A percentile compares a stretch with the other conserved stretches of the same genome.
phyloP scores from a whole-genome alignment of 2,329 filamentous ascomycete genomes.

The Microcera coccophila region DNA sequence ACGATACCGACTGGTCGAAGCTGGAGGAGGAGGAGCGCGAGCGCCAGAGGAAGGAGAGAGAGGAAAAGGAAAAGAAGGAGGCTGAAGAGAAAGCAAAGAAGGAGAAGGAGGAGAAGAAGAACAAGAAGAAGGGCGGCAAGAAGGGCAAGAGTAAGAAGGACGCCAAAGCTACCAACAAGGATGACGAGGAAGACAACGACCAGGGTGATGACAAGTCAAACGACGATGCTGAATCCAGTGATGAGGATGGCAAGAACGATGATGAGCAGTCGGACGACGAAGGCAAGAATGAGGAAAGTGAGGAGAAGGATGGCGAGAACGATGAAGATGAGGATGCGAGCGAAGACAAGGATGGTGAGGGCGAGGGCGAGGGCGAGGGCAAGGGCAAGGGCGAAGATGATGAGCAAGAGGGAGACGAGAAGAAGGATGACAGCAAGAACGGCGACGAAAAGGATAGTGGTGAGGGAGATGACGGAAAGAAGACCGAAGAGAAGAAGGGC shows the following conservation, averaged over 20 bases:
- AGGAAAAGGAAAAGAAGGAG: constrained; percentile 37
- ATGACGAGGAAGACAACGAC: constrained; percentile 10
- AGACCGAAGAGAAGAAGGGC: no score
- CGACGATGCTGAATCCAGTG: constrained; percentile 9
- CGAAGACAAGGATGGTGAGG: constrained; percentile 11
- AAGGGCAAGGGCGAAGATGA: no score
- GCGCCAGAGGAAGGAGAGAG: constrained; percentile 36
- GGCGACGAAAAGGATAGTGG: no score
- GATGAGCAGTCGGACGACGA: constrained; percentile 5
- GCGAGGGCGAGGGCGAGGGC: constrained; percentile 1
- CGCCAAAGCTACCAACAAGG: constrained; percentile 24
- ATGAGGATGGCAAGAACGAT: constrained; percentile 8
- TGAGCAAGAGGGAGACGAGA: no score
- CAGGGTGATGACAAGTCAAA: constrained; percentile 8
- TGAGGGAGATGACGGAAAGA: no score
- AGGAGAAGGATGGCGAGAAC: constrained; percentile 1
- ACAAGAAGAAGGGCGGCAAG: constrained; percentile 23
- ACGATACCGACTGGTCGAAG: constrained; percentile 44
- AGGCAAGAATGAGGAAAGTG: background rate
- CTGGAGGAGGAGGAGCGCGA: constrained; percentile 41
- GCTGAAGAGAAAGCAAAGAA: constrained; percentile 28
- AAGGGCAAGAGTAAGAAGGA: constrained; percentile 22
- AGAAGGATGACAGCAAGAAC: no score
- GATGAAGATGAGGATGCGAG: constrained; percentile 6
- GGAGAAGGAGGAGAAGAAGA: constrained; percentile 29